Base-by-base conservation (phyloP, 1,284 basidiomycete genomes). In the Moesziomyces sp. region DNA sequence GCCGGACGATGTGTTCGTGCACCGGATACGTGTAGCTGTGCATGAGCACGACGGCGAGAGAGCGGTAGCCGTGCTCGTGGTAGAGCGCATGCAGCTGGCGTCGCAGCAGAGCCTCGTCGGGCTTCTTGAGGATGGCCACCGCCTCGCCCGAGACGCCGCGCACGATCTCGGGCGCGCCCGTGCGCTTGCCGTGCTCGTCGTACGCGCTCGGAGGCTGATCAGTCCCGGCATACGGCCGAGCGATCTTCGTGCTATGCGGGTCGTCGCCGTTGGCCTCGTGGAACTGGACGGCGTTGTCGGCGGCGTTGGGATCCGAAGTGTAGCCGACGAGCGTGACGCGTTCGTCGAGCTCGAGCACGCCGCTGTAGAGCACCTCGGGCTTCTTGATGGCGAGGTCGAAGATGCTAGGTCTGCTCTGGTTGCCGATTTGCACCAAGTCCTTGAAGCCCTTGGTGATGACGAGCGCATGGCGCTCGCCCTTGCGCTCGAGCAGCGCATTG, bases 241-340 rank as follows among this genome's bases (percentile, higher is more conserved):
- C 45, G 24, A 83, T 63, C 7, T 55, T 46, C n/a, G 48, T 48
- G 28, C 30, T 44, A 26, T 55, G 54, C 3, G 54, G 51, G 19
- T 49, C 54, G 5, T 60, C 21, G n/a, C 35, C 26, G 14, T 23
- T 30, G 0, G 65, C 70, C 21, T 78, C 74, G 26, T 67, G 58
- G 45, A 79, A 79, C 24, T 76, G 73, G 9, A 79, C 71, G 2
- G 72, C 76, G 30, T 96, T 89, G 52, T 90, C 88, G 55, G 90
- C 90, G 0, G 91, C 89, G 40, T 90, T 85, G 0, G 94, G 94
- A 80, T 98, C 95, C 13, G 91, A 92, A 0, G 94, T 93, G 81
- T 93, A 97, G 8, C 94, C 94, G 0, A 97, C 91, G 8, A 97
- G 88, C 0, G 95, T 97, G 6, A 98, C 94, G 3, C 96, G 90